These are phyloP conservation scores for Leishmania major DNA, from an alignment of 208 protist species.

Conservation along the genomic window DNA sequence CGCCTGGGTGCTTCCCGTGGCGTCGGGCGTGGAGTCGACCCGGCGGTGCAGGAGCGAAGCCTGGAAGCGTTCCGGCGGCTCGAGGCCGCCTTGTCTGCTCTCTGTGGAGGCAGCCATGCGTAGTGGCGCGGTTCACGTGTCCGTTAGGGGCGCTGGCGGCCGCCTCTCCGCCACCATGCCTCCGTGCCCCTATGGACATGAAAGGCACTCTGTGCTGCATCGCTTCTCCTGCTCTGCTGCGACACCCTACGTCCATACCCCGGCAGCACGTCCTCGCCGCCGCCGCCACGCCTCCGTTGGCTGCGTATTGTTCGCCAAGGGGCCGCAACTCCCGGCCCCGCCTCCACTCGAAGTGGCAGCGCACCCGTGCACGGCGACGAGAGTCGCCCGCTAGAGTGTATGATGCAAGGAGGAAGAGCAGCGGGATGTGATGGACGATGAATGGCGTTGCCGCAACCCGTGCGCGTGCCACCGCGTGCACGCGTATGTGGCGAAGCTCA, in stretches of 20 bases:
- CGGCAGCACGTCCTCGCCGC: background rate
- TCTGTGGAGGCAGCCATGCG: conserved; percentile 1
- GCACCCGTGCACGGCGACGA: background rate
- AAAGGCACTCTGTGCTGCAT: background rate
- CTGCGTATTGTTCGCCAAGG: background rate
- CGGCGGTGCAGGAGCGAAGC: conserved; percentile 19
- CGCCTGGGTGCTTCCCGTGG: conserved; percentile 8
- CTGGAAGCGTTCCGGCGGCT: conserved; percentile 25
- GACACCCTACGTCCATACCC: background rate
- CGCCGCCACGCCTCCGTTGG: background rate
- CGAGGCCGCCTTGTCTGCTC: conserved; percentile 20
- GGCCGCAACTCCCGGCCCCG: background rate
- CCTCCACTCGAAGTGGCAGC: background rate
- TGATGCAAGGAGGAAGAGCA: background rate
- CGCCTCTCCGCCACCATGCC: background rate
- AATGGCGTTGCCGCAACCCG: background rate
- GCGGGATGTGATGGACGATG: background rate
- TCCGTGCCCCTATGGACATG: background rate
- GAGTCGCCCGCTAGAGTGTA: background rate
- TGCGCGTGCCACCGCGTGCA: too few species aligned
- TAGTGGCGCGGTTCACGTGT: background rate
- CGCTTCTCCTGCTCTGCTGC: background rate
- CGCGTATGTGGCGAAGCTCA: too few species aligned
- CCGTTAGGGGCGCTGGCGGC: background rate
- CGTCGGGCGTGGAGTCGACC: conserved; percentile 14